Conservation (phyloP, 163 green algal species). For the Trebouxia gelatinosa region DNA sequence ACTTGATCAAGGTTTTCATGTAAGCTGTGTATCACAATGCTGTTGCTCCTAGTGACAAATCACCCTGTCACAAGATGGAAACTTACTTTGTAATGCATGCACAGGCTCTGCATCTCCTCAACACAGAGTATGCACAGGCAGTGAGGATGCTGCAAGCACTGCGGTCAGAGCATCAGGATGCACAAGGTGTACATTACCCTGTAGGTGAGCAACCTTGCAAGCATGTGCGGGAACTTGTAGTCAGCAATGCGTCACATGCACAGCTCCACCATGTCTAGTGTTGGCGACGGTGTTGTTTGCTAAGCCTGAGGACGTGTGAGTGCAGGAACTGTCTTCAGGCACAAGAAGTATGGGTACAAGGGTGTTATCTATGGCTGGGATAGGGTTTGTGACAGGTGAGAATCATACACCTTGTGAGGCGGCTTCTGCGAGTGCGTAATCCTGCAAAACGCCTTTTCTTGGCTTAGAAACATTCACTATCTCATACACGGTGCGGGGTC, state of each 20-base stretch:
- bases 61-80: background rate
- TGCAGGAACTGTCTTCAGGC: constrained; percentile 21
- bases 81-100: background rate
- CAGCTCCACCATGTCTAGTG: too few species aligned
- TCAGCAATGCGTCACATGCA: too few species aligned
- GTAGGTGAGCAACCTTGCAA: too few species aligned
- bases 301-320: too few species aligned
- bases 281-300: too few species aligned
- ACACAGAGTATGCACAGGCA: constrained; percentile 13
- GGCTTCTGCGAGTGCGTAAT: too few species aligned
- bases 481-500: too few species aligned
- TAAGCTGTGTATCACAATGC: too few species aligned
- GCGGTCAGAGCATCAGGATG: background rate
- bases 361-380: constrained; percentile 36
- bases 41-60: background rate
- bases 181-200: background rate
- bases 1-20: background rate
- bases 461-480: too few species aligned
- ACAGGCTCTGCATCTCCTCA: background rate
- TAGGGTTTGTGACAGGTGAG: constrained; percentile 20
- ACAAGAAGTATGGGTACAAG: constrained; percentile 21
- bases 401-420: too few species aligned
- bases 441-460: too few species aligned
- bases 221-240: too few species aligned
- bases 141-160: background rate